Percentiles rank a stretch among this genome's conserved stretches.
Conservation (phyloP, 2,329 filamentous ascomycete genomes). For the Lasiodiplodia sp. region DNA sequence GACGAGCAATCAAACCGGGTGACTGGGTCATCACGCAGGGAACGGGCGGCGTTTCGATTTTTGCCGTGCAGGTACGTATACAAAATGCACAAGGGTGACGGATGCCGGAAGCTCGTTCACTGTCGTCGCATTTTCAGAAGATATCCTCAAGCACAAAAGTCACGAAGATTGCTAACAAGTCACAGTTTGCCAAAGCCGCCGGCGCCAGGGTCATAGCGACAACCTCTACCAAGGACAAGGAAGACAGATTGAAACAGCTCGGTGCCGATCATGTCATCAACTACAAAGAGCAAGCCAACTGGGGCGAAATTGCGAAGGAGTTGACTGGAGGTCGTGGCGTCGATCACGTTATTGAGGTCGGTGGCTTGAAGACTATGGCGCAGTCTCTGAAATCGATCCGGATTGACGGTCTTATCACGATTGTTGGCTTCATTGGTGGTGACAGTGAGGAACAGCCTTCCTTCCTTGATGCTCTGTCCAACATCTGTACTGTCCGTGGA, state of each 20-base stretch:
- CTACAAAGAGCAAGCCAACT: slow-evolving; percentile 60
- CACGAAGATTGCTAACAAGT: too few species aligned
- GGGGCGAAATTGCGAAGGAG: slow-evolving; percentile 61
- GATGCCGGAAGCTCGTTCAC: slow-evolving; percentile 26
- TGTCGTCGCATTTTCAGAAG: background rate
- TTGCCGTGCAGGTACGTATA: slow-evolving; percentile 61
- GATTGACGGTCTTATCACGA: slow-evolving; percentile 62
- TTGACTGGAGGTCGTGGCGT: slow-evolving; percentile 63
- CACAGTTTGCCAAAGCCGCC: slow-evolving; percentile 57
- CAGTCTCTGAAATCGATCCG: slow-evolving; percentile 60
- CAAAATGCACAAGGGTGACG: slow-evolving; percentile 29
- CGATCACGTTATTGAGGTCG: slow-evolving; percentile 71
- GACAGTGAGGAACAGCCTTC: slow-evolving; percentile 57
- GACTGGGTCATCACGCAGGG: slow-evolving; percentile 69
- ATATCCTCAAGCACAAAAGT: too few species aligned
- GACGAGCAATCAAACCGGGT: slow-evolving; percentile 46
- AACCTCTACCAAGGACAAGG: slow-evolving; percentile 60
- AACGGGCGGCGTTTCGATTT: slow-evolving; percentile 73
- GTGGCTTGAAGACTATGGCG: slow-evolving; percentile 66
- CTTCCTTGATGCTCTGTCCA: slow-evolving; percentile 59
- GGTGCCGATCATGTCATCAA: slow-evolving; percentile 66
- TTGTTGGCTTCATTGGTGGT: slow-evolving; percentile 66
- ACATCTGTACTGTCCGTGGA: slow-evolving; percentile 64
- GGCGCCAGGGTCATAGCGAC: slow-evolving; percentile 66
- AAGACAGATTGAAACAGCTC: slow-evolving; percentile 56